Evolutionary conservation across 148 eudicot species (phyloP).

Genomic region (Nepenthes mirabilis): DNA sequence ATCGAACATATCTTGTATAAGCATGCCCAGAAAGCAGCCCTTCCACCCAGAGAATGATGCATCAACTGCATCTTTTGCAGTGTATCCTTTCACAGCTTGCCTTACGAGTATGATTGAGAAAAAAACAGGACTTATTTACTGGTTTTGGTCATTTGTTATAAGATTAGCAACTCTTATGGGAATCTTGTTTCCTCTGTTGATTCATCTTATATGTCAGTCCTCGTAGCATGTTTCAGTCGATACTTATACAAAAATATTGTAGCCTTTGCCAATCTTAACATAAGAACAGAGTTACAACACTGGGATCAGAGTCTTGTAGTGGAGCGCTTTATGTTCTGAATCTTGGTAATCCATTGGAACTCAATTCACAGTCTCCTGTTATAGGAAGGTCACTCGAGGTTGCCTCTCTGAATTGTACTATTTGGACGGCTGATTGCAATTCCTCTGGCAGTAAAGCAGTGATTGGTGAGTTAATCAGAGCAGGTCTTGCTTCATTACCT

Average conservation of each 20-base stretch:
- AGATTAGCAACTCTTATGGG: too few species aligned
- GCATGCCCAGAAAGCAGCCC: conserved; percentile 22
- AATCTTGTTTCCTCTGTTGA: too few species aligned
- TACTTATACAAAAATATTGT: neutral
- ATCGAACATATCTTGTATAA: conserved; percentile 55
- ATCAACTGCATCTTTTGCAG: conserved; percentile 23
- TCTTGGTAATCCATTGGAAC: conserved; percentile 48
- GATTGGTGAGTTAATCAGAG: conserved; percentile 39
- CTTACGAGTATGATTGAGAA: neutral
- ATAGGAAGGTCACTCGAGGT: conserved; percentile 18
- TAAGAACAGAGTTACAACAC: conserved; percentile 56
- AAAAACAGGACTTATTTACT: too few species aligned
- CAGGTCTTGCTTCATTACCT: neutral
- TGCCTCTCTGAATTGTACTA: conserved; percentile 39
- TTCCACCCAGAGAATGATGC: conserved; percentile 13
- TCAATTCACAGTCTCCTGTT: conserved; percentile 11
- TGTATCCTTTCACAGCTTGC: conserved; percentile 53
- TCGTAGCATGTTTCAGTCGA: too few species aligned
- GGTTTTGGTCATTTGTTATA: too few species aligned
- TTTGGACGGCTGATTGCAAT: conserved; percentile 64
- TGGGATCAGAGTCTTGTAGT: conserved; percentile 62
- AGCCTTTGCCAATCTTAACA: conserved; percentile 28
- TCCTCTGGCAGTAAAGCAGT: conserved; percentile 43
- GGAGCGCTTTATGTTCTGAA: conserved; percentile 52
- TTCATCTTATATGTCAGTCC: too few species aligned